Base-by-base conservation (phyloP, 2,329 filamentous ascomycete genomes). In the Eutypa lata region DNA sequence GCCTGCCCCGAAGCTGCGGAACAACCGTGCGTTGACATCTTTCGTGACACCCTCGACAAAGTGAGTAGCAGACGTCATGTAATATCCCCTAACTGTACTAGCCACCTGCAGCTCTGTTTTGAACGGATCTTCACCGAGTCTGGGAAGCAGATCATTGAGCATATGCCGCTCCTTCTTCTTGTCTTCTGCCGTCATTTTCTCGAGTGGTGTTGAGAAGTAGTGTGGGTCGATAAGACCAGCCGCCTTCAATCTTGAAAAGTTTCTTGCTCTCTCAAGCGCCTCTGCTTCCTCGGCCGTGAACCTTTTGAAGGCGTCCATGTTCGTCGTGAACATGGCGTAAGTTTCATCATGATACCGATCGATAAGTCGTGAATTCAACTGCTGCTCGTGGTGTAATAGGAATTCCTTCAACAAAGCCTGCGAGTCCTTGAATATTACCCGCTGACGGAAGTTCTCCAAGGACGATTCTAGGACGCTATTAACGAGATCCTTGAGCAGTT, bases 21-120 rank as follows among this genome's bases (percentile, higher is more conserved):
- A 61, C 11, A 69, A 53, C 16, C 59, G 54, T 16, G 64, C 61
- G 38, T 68, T 68, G 8, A 69, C 62, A 31, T 61, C 62, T 58
- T 68, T 65, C 0, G 66, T 64, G 0, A 80, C 61, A 0, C 65
- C 64, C 26, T 91, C 87, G 1, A 83, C 76, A 60, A 90, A 88
- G 1, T 87, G 79, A 33, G 77, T 71, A 0, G 83, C 80, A 0
- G 88, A 87, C 4, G 87, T 79, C 46, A 82, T 76, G 63, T 91
- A 91, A 66, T 91, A 91, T 0, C 81, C 86, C 0, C 86, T 75
- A 44, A 89, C 77, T 3, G 83, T 83, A 0, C 84, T 77, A 0
- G 88, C 80, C 0, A 88, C 81, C 8, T 78, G 73, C 1, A 91
- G 68, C 62, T 90, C 87, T 0, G 71, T 68, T 1, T 74, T 65